These are phyloP conservation scores for Curvularia eragrostidis DNA, from an alignment of 2,329 filamentous ascomycete genomes.

Conservation along the genomic window DNA sequence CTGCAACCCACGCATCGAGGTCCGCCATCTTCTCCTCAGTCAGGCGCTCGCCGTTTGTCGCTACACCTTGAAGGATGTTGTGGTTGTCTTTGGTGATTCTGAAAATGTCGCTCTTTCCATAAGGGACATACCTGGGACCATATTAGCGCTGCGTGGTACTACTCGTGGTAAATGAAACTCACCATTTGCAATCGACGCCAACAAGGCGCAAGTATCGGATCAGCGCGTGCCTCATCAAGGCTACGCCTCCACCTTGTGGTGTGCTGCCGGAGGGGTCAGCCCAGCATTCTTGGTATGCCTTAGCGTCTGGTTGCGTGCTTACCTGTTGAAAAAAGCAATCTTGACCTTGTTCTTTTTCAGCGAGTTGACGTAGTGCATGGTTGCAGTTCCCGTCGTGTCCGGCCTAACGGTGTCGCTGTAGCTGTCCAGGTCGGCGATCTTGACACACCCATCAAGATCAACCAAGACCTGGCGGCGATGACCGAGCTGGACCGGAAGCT, in stretches of 20 bases:
- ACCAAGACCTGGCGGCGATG: conserved; percentile 49
- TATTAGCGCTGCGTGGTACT: conserved; percentile 8
- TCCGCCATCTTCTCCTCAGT: conserved; percentile 65
- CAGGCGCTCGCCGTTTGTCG: conserved; percentile 66
- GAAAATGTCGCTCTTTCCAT: conserved; percentile 77
- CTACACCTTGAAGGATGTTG: conserved; percentile 85
- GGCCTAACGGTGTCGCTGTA: conserved; percentile 67
- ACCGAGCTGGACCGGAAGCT: conserved; percentile 4
- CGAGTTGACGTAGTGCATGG: conserved; percentile 67
- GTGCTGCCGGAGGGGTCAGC: conserved; percentile 56
- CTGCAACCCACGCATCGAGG: conserved; percentile 74
- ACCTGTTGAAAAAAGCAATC: conserved; percentile 76
- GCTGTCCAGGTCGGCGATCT: conserved; percentile 63
- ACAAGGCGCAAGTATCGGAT: conserved; percentile 72
- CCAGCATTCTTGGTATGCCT: background rate
- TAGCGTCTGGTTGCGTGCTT: background rate
- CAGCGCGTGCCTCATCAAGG: conserved; percentile 80
- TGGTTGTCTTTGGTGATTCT: conserved; percentile 86
- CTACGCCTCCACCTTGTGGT: conserved; percentile 82
- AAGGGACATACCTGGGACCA: conserved; percentile 71
- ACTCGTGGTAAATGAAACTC: conserved; percentile 42
- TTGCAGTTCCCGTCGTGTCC: conserved; percentile 68
- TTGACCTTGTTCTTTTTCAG: conserved; percentile 70
- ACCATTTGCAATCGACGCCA: conserved; percentile 77
- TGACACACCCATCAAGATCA: conserved; percentile 69